Evolutionary conservation across 31 red algal genomes (phyloP).

Genomic region (Porphyra umbilicalis): DNA sequence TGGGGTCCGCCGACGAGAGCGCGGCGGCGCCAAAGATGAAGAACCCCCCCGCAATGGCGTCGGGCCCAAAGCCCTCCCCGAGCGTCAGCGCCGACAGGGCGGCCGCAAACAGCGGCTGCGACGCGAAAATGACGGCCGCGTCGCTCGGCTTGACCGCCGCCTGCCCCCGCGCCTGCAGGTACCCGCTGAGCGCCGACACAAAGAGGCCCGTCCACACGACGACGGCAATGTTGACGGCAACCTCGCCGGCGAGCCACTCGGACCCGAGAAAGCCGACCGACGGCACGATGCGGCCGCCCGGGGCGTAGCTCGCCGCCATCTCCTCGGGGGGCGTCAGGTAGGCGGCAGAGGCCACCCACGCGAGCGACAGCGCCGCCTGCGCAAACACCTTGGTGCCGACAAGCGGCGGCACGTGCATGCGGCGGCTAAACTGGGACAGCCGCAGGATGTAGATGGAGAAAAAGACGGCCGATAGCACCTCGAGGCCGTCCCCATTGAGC

Average conservation of each 20-base stretch:
- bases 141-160: conserved; percentile 19
- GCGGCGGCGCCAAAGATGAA: not conserved
- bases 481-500: conserved; percentile 18
- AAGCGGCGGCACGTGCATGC: conserved; percentile 1
- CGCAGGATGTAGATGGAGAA: conserved; percentile 37
- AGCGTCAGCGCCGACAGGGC: conserved; percentile 17
- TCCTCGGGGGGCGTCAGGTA: conserved; percentile 5
- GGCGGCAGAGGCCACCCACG: not conserved
- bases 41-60: not conserved
- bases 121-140: conserved; percentile 27
- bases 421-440: conserved; percentile 1
- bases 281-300: not conserved
- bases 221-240: not conserved
- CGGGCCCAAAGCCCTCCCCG: conserved; percentile 5
- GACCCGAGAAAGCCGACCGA: not conserved
- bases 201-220: conserved; percentile 29
- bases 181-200: conserved; percentile 19
- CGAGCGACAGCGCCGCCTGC: not conserved
- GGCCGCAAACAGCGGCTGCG: conserved; percentile 36
- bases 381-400: conserved; percentile 5
- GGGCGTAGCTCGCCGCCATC: not conserved
- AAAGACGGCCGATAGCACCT: conserved; percentile 16
- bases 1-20: not conserved
- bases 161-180: conserved; percentile 24
- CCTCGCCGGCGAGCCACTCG: not conserved